phyloP scores from a whole-genome alignment of 208 protist genomes.

The Blastocrithidia nonstop region DNA sequence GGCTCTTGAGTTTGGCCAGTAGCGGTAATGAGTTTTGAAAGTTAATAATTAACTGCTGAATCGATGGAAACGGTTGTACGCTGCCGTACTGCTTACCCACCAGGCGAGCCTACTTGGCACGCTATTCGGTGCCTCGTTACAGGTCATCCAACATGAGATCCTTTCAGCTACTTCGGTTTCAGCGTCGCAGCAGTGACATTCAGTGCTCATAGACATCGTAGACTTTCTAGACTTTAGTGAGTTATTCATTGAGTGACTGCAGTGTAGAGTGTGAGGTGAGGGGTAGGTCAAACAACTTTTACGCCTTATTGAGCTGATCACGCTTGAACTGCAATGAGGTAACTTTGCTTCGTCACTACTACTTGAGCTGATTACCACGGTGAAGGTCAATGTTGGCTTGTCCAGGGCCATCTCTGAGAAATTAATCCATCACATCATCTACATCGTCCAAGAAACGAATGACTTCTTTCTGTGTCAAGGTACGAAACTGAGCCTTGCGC shows the following conservation, averaged over 20 bases:
- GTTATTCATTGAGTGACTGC: conserved; percentile 80
- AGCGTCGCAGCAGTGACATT: conserved; percentile 80
- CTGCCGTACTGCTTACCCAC: conserved; percentile 76
- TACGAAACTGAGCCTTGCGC: conserved; percentile 90
- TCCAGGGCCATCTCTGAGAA: conserved; percentile 53
- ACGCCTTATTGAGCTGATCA: conserved; percentile 87
- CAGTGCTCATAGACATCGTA: conserved; percentile 92
- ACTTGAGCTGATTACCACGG: conserved; percentile 80
- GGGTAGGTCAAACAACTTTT: conserved; percentile 95
- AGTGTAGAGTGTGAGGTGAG: conserved; percentile 88
- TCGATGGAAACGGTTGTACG: conserved; percentile 70
- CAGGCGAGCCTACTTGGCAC: conserved; percentile 66
- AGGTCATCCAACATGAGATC: conserved; percentile 93
- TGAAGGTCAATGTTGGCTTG: conserved; percentile 75
- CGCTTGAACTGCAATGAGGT: conserved; percentile 51
- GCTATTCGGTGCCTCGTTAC: conserved; percentile 87
- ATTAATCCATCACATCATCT: conserved; percentile 27
- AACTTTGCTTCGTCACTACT: conserved; percentile 72
- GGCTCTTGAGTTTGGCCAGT: conserved; percentile 92
- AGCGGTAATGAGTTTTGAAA: conserved; percentile 94
- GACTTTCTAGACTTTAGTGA: conserved; percentile 81
- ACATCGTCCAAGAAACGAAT: conserved; percentile 47
- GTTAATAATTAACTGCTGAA: conserved; percentile 89
- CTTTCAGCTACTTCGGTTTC: conserved; percentile 94
- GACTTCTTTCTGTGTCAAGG: conserved; percentile 87